These are phyloP conservation scores for Solidago caesia DNA, from an alignment of 129 eudicot species.

Conservation along the genomic window DNA sequence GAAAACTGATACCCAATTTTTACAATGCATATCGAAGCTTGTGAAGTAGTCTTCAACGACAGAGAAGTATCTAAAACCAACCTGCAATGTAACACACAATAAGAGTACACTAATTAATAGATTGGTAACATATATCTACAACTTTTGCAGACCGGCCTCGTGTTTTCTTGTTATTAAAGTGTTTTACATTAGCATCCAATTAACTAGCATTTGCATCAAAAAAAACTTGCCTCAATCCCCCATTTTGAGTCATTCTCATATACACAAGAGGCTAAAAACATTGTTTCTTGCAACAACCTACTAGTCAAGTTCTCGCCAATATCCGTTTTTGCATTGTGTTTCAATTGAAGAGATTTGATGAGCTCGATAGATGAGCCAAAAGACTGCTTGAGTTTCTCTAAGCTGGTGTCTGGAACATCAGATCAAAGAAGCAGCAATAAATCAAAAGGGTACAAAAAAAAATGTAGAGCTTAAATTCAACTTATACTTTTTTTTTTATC, in stretches of 20 bases:
- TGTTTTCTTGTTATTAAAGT: background rate
- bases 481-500: no score
- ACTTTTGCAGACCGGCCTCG: background rate
- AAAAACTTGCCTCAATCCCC: slow-evolving; percentile 50
- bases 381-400: slow-evolving; percentile 17
- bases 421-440: background rate
- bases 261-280: slow-evolving; percentile 38
- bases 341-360: slow-evolving; percentile 30
- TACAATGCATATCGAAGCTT: slow-evolving; percentile 41
- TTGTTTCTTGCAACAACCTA: slow-evolving; percentile 25
- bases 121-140: background rate
- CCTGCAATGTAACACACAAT: slow-evolving; percentile 32
- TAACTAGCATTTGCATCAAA: background rate
- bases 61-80: slow-evolving; percentile 47
- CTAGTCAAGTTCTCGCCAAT: slow-evolving; percentile 9
- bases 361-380: slow-evolving; percentile 48
- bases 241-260: slow-evolving; percentile 47
- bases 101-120: background rate
- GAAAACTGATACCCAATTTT: slow-evolving; percentile 54
- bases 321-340: background rate
- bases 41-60: slow-evolving; percentile 61
- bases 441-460: background rate
- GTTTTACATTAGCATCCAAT: background rate
- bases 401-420: slow-evolving; percentile 19
- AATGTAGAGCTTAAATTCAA: background rate